A percentile compares a stretch with the other conserved stretches of the same genome.
These are phyloP conservation scores for Platanthera zijinensis DNA, from an alignment of 106 monocot species.

Conservation along the genomic window DNA sequence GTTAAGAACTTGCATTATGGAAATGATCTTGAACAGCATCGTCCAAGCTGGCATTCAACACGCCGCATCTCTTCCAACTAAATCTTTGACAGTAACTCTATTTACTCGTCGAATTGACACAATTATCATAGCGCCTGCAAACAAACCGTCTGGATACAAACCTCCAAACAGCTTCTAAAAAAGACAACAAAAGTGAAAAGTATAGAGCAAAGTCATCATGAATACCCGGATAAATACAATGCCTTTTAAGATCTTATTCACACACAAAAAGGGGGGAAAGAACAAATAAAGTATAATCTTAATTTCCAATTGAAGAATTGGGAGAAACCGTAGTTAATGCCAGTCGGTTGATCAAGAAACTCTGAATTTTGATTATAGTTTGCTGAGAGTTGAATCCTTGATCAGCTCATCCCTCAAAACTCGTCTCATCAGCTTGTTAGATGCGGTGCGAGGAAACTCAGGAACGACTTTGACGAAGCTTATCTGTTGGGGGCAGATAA, in stretches of 20 bases:
- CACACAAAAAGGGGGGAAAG: no score
- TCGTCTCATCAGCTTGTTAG: constrained; percentile 58
- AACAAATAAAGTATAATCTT: neutral
- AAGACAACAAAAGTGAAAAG: no score
- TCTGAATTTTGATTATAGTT: constrained; percentile 22
- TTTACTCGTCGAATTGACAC: neutral
- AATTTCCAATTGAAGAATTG: neutral
- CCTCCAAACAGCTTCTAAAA: neutral
- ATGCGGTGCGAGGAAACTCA: constrained; percentile 64
- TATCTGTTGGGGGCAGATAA: constrained; percentile 26
- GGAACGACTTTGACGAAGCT: constrained; percentile 47
- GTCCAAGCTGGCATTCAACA: no score
- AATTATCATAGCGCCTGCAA: no score
- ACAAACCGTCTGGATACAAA: neutral
- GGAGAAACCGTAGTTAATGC: neutral
- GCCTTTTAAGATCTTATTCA: neutral
- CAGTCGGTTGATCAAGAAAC: neutral
- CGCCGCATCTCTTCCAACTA: no score
- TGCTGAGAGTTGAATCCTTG: constrained; percentile 31
- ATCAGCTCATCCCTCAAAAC: constrained; percentile 50
- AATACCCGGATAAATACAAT: neutral
- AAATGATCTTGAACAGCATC: neutral
- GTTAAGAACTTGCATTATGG: neutral
- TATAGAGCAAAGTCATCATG: no score
- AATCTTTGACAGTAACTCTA: no score